Percentiles rank a stretch among this genome's conserved stretches.
phyloP scores from a whole-genome alignment of 2,329 filamentous ascomycete species.

The Pyrenophora teres region DNA sequence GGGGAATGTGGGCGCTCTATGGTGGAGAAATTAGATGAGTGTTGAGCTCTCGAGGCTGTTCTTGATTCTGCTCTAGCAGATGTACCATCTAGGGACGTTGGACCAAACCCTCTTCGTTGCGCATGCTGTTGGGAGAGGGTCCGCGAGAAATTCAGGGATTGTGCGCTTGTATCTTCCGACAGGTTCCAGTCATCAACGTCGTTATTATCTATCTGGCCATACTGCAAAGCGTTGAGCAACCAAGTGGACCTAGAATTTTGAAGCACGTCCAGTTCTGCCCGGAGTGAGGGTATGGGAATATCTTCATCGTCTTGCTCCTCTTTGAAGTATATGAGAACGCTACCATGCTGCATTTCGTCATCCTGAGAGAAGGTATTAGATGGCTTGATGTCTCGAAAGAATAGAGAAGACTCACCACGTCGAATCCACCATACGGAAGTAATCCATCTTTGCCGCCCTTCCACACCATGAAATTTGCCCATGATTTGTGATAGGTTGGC shows the following conservation, averaged over 20 bases:
- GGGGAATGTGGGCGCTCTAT: constrained; percentile 17
- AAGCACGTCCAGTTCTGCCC: constrained; percentile 42
- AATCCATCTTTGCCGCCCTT: constrained; percentile 35
- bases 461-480: constrained; percentile 47
- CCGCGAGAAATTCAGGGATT: constrained; percentile 19
- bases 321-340: constrained; percentile 47
- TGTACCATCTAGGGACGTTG: constrained; percentile 30
- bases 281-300: constrained; percentile 44
- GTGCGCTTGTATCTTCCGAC: constrained; percentile 29
- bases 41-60: constrained; percentile 20
- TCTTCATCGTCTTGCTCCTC: constrained; percentile 46
- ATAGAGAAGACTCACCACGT: constrained; percentile 34
- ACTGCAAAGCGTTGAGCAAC: constrained; percentile 43
- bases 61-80: constrained; percentile 21
- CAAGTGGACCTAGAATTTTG: constrained; percentile 46
- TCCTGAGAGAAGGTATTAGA: constrained; percentile 31
- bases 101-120: constrained; percentile 32
- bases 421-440: constrained; percentile 45
- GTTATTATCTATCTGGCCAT: constrained; percentile 43
- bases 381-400: neutral
- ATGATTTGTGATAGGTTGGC: constrained; percentile 32
- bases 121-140: constrained; percentile 22
- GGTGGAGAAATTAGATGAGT: constrained; percentile 19
- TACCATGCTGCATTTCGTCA: constrained; percentile 46
- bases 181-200: constrained; percentile 40